phyloP scores from a whole-genome alignment of 345 rosid genomes.

The Reutealis trisperma region DNA sequence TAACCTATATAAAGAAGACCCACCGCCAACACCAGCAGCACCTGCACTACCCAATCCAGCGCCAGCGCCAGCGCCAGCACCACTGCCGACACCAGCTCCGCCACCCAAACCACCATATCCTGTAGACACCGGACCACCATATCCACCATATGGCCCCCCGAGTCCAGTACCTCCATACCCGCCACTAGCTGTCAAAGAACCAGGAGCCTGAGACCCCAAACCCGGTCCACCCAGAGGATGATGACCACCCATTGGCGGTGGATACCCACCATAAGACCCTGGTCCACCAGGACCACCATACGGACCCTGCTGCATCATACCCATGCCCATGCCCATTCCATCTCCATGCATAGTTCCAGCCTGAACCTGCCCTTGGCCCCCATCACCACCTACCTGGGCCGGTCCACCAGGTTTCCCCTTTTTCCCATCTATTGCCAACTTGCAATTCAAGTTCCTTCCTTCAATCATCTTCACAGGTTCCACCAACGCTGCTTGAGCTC shows the following conservation, averaged over 20 bases:
- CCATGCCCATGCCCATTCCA: conserved; percentile 68
- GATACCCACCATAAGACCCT: conserved; percentile 49
- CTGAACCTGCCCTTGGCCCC: conserved; percentile 26
- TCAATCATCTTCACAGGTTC: conserved; percentile 76
- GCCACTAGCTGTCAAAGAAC: conserved; percentile 11
- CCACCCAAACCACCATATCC: conserved; percentile 22
- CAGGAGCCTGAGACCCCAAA: background rate
- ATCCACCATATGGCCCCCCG: no score
- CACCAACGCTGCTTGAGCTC: conserved; percentile 73
- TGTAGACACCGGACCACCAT: background rate
- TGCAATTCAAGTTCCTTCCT: conserved; percentile 70
- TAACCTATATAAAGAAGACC: conserved; percentile 58
- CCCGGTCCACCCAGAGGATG: conserved; percentile 29
- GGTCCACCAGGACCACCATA: conserved; percentile 39
- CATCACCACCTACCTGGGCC: conserved; percentile 42
- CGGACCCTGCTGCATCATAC: conserved; percentile 49
- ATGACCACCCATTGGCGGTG: conserved; percentile 36
- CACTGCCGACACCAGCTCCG: conserved; percentile 24
- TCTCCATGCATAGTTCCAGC: conserved; percentile 49
- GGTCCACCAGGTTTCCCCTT: no score
- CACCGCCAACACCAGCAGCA: conserved; percentile 26
- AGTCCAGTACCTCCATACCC: conserved; percentile 12
- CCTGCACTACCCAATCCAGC: conserved; percentile 35
- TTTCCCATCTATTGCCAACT: conserved; percentile 68
- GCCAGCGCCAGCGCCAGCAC: conserved; percentile 20